A percentile compares a stretch with the other conserved stretches of the same genome.
These are phyloP conservation scores for Alisma plantagoaquatica DNA, from an alignment of 106 monocot species.

Conservation along the genomic window DNA sequence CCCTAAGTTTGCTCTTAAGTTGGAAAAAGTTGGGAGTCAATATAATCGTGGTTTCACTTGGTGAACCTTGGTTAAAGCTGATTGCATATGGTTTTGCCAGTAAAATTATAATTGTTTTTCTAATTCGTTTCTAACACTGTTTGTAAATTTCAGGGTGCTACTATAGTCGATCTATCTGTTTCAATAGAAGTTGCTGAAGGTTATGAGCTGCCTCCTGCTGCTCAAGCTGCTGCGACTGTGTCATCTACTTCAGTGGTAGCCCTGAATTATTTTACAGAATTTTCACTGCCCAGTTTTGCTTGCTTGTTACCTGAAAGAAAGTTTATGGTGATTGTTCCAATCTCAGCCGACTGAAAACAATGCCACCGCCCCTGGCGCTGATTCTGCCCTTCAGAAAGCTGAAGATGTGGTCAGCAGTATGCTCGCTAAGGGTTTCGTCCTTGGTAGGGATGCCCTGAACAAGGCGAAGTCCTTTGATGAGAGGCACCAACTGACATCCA, in stretches of 20 bases:
- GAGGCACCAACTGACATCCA: conserved; percentile 74
- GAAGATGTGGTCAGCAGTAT: conserved; percentile 71
- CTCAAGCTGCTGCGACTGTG: conserved; percentile 12
- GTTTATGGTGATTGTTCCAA: background rate
- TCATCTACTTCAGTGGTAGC: conserved; percentile 20
- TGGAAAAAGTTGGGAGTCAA: too few relatives aligned
- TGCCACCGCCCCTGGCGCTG: conserved; percentile 14
- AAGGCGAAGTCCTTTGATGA: conserved; percentile 82
- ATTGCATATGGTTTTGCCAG: too few relatives aligned
- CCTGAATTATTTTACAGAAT: background rate
- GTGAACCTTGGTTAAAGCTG: too few relatives aligned
- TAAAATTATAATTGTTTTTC: too few relatives aligned
- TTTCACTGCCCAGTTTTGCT: background rate
- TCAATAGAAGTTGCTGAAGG: conserved; percentile 55
- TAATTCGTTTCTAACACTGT: too few relatives aligned
- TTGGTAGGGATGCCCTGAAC: conserved; percentile 64
- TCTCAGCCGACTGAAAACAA: conserved; percentile 24
- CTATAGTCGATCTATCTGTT: conserved; percentile 84
- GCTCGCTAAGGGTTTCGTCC: conserved; percentile 82
- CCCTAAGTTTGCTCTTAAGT: too few relatives aligned
- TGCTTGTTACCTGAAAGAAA: background rate
- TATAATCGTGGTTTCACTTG: too few relatives aligned
- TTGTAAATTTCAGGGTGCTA: conserved; percentile 99
- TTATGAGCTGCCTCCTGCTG: conserved; percentile 47
- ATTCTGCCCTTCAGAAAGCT: conserved; percentile 64